phyloP scores from a whole-genome alignment of 441 rosid genomes.

The Corymbia citriodora region DNA sequence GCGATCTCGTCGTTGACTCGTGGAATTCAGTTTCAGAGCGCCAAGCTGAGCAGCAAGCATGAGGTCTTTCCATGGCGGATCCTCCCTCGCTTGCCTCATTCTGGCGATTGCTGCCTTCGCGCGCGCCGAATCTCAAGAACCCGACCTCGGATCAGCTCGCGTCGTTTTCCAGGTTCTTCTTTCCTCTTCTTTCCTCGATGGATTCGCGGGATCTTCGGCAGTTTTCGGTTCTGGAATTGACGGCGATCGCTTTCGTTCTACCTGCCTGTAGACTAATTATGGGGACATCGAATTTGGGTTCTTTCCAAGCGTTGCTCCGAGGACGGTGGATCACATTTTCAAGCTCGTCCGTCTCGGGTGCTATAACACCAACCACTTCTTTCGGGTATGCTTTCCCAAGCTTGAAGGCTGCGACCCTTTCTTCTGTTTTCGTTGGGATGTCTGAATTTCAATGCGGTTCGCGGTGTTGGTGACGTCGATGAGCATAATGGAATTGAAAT shows the following conservation, averaged over 20 bases:
- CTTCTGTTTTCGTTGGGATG: background rate
- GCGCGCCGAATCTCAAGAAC: constrained; percentile 35
- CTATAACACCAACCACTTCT: constrained; percentile 84
- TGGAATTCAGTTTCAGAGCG: background rate
- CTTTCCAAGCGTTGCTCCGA: constrained; percentile 73
- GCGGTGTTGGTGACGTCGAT: background rate
- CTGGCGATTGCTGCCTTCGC: background rate
- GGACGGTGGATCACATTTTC: constrained; percentile 82
- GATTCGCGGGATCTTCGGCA: background rate
- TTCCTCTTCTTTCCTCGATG: background rate
- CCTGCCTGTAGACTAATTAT: constrained; percentile 53
- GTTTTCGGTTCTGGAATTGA: background rate
- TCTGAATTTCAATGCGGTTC: background rate
- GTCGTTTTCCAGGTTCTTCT: constrained; percentile 78
- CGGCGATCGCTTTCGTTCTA: background rate
- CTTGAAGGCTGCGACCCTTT: background rate
- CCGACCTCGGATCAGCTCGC: constrained; percentile 68
- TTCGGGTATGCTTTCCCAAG: constrained; percentile 49
- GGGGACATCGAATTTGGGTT: constrained; percentile 95
- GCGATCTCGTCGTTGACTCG: background rate
- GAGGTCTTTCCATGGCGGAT: background rate
- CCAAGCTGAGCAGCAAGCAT: background rate
- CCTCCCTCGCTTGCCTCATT: background rate
- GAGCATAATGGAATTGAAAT: background rate
- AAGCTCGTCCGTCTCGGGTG: constrained; percentile 90